Evolutionary conservation across 2,329 filamentous ascomycete species (phyloP), one percentile per base, ranked within the genome.

Genomic region (Pyrenophora seminiperda): DNA sequence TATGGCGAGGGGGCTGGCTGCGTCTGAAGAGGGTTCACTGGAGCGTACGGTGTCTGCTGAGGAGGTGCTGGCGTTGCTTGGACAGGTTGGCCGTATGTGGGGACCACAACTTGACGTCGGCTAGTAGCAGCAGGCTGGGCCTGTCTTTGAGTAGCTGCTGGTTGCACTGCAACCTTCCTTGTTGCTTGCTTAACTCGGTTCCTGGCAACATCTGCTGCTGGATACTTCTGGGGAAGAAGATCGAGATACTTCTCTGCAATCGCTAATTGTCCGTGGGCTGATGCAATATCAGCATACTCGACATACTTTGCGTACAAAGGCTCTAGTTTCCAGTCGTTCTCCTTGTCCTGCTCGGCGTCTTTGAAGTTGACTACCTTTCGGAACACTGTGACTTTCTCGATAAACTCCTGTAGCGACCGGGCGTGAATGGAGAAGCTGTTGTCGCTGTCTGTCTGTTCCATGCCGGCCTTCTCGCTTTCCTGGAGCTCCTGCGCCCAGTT

Each of bases 301-400:
- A 89, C 87, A 70, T 99, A 99, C 76, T 96, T 96, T 71, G 91
- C 87, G 73, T 99, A 99, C 44, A 99, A 79, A 2, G 87, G 81
- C 30, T 86, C 83, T 52, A 99, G 84, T 76, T 96, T 97, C 93
- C 93, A 99, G 62, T 87, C 90, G 1, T 86, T 86, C 7, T 83
- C 80, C 61, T 90, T 83, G 38, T 77, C 76, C 57, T 84, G 83
- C 67, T 97, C 91, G 7, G 77, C 75, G 70, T 99, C 94, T 63
- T 89, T 79, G 78, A 97, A 99, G 67, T 93, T 91, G 55, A 91
- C 92, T 34, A 97, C 92, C 61, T 94, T 84, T 46, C 94, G 88
- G 85, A 99, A 99, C 45, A 99, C 84, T 0, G 92, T 96, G 38
- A 99, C 94, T 80, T 99, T 99, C 77, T 99, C 94, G 56, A 99